phyloP scores from a whole-genome alignment of 1,284 basidiomycete genomes.

The Sporisorium reilianum region DNA sequence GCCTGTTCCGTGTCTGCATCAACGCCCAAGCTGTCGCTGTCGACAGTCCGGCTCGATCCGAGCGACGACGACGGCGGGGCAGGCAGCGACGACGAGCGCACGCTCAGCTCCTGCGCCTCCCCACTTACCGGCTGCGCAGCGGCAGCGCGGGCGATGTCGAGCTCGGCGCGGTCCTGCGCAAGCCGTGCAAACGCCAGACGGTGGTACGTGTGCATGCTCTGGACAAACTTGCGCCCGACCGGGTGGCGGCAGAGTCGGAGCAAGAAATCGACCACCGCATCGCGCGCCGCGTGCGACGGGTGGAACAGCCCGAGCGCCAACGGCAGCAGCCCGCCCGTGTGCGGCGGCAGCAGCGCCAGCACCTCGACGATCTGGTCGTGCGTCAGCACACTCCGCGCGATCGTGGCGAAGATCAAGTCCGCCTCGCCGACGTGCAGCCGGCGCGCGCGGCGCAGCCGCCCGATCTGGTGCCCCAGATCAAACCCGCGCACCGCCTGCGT shows the following conservation, averaged over 20 bases:
- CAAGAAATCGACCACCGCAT: slow-evolving; percentile 78
- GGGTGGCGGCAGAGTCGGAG: slow-evolving; percentile 26
- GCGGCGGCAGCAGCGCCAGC: slow-evolving; percentile 80
- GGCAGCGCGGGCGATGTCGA: slow-evolving; percentile 9
- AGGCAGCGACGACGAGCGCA: slow-evolving; percentile 4
- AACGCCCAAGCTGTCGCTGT: not conserved
- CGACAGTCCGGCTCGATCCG: not conserved
- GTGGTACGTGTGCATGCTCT: slow-evolving; percentile 89
- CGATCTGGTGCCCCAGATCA: slow-evolving; percentile 80
- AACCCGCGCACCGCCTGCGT: slow-evolving; percentile 75
- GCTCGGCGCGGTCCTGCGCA: slow-evolving; percentile 54
- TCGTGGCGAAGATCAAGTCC: slow-evolving; percentile 79
- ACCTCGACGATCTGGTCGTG: slow-evolving; percentile 92
- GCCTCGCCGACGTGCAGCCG: slow-evolving; percentile 77
- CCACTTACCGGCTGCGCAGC: not conserved
- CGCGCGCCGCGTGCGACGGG: slow-evolving; percentile 79
- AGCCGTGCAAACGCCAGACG: slow-evolving; percentile 76
- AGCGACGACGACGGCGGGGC: slow-evolving; percentile 9
- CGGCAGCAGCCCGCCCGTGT: slow-evolving; percentile 84
- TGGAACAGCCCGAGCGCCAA: slow-evolving; percentile 91
- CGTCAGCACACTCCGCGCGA: slow-evolving; percentile 72
- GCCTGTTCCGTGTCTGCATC: slow-evolving; percentile 7
- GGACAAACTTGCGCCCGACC: slow-evolving; percentile 84
- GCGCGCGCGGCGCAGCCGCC: slow-evolving; percentile 76
- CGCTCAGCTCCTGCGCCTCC: slow-evolving; percentile 26